Evolutionary conservation across 2,329 filamentous ascomycete species (phyloP), one percentile per base, ranked within the genome.

Genomic region (Cercospora nicotianae): DNA sequence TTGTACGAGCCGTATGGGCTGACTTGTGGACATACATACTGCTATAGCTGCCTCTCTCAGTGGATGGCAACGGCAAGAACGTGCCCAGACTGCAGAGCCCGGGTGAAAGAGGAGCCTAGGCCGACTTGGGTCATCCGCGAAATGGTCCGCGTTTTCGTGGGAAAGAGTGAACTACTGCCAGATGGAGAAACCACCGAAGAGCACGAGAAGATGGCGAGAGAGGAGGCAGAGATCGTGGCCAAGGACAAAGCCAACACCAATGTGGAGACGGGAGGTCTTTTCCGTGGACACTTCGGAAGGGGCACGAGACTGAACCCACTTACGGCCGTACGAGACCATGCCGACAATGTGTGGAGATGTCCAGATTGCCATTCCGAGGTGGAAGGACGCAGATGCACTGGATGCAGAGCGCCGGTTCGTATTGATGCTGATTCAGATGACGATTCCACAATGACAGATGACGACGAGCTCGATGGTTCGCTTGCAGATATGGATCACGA

Each of bases 1-100:
- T 83, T 91, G 60, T 91, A 90, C 78, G 89, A 91, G 77, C 89
- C 89, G 1, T 91, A 87, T 78, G 89, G 87, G 18, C 83, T 91
- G 63, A 83, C 83, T 6, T 91, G 89, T 73, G 89, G 89, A 3
- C 89, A 91, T 77, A 91, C 89, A 6, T 91, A 90, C 78, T 91
- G 89, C 80, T 91, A 91, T 76, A 87, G 85, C 69, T 80, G 77
- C 62, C 71, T 79, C 12, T 70, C 73, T 48, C 67, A 70, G 30
- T 76, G 87, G 86, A 87, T 87, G 73, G 80, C 87, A 53, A 83
- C 83, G 72, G 85, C 83, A 68, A 89, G 89, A 76, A 89, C 88
- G 73, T 91, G 89, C 77, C 89, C 89, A 16, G 88, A 91, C 76
- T 91, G 89, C 76, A 85, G 89, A 68, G 81, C 85, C 3, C 79